These are phyloP conservation scores for Ballota nigra DNA, from an alignment of 257 asterid species.

Conservation along the genomic window DNA sequence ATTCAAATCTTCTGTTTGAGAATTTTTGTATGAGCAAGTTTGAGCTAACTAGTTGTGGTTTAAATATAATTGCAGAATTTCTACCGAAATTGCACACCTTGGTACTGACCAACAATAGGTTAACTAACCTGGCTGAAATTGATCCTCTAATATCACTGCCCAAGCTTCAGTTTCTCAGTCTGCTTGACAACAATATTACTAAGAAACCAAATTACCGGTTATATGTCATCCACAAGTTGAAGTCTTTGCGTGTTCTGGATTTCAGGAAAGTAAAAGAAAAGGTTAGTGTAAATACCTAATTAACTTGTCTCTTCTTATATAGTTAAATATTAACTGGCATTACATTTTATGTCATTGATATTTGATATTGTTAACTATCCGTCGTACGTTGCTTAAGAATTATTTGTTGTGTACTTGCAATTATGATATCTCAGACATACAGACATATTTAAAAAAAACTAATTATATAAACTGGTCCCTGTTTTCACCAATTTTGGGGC, in stretches of 20 bases:
- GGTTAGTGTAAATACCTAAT: slow-evolving; percentile 45
- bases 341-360: not conserved
- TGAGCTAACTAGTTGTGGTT: not conserved
- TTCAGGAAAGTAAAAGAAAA: slow-evolving; percentile 91
- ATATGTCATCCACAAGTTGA: slow-evolving; percentile 92
- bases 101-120: slow-evolving; percentile 90
- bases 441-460: too few species aligned
- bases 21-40: not conserved
- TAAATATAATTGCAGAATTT: slow-evolving; percentile 63
- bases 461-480: not conserved
- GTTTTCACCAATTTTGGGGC: not conserved
- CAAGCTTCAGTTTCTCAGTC: slow-evolving; percentile 84
- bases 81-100: slow-evolving; percentile 89
- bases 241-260: slow-evolving; percentile 78
- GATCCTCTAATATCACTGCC: slow-evolving; percentile 92
- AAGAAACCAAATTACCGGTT: slow-evolving; percentile 96
- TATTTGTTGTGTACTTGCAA: not conserved
- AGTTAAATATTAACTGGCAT: not conserved
- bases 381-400: not conserved
- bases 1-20: not conserved
- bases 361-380: not conserved
- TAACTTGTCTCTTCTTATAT: not conserved
- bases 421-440: not conserved
- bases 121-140: slow-evolving; percentile 87
- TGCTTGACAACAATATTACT: slow-evolving; percentile 86